Percentiles rank a stretch among this genome's conserved stretches.
These are phyloP conservation scores for Trichosanthes cucumerina DNA, from an alignment of 306 rosid species.

Conservation along the genomic window DNA sequence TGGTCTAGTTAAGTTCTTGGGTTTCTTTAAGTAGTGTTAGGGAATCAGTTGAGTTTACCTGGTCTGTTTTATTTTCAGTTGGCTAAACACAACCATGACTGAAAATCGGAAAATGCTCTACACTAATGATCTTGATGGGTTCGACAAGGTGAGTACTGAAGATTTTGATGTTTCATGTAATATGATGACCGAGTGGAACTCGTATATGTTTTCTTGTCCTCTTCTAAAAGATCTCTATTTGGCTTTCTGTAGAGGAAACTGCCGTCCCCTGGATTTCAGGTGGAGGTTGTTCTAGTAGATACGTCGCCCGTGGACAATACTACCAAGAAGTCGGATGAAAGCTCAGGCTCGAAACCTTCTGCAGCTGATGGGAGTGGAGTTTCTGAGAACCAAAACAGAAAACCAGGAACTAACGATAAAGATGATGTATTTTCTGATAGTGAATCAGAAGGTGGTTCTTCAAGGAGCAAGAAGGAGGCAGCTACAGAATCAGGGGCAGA, in stretches of 20 bases:
- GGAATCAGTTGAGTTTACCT: slow-evolving; percentile 9
- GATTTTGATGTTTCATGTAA: not conserved
- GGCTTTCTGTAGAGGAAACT: slow-evolving; percentile 61
- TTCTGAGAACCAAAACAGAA: slow-evolving; percentile 27
- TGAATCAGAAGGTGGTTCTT: slow-evolving; percentile 56
- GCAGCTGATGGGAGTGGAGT: slow-evolving; percentile 27
- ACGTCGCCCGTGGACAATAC: slow-evolving; percentile 34
- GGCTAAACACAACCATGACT: slow-evolving; percentile 91
- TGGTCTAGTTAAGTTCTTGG: too few relatives aligned
- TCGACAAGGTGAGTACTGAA: slow-evolving; percentile 58
- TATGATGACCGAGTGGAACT: not conserved
- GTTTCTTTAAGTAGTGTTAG: slow-evolving; percentile 5
- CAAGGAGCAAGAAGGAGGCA: slow-evolving; percentile 50
- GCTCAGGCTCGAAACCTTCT: slow-evolving; percentile 43
- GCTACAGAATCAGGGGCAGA: slow-evolving; percentile 20
- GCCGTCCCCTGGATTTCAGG: slow-evolving; percentile 94
- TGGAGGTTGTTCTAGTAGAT: slow-evolving; percentile 82
- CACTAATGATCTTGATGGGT: slow-evolving; percentile 79
- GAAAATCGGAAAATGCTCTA: slow-evolving; percentile 73
- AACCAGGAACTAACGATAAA: slow-evolving; percentile 33
- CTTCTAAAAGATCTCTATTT: not conserved
- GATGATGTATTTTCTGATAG: slow-evolving; percentile 90
- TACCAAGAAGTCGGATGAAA: slow-evolving; percentile 45
- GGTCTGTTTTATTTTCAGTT: slow-evolving; percentile 35
- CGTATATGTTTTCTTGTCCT: not conserved